Evolutionary conservation across 2,329 filamentous ascomycete genomes (phyloP).

Genomic region (Diaporthe velutina): DNA sequence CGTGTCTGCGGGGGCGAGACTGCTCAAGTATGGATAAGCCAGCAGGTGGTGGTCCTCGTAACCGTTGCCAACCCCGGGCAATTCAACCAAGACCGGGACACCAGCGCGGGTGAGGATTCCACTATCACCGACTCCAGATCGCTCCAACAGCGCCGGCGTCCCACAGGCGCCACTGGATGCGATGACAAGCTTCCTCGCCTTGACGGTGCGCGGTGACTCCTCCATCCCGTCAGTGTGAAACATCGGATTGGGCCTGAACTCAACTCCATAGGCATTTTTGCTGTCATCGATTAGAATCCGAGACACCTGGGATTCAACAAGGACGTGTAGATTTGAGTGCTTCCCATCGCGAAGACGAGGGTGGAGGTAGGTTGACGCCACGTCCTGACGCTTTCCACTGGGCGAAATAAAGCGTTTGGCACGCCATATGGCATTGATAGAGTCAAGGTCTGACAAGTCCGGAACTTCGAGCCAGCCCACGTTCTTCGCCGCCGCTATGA

Average conservation of each 20-base stretch:
- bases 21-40: constrained; percentile 9
- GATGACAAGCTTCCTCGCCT: constrained; percentile 62
- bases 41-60: constrained; percentile 56
- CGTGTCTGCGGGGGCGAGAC: background rate
- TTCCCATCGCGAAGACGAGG: constrained; percentile 60
- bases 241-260: constrained; percentile 58
- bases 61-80: constrained; percentile 65
- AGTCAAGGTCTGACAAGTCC: constrained; percentile 62
- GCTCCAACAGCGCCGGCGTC: constrained; percentile 60
- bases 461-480: constrained; percentile 60
- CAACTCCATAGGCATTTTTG: constrained; percentile 61
- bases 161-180: constrained; percentile 54
- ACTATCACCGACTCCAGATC: constrained; percentile 62
- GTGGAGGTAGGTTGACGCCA: constrained; percentile 63
- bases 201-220: constrained; percentile 50
- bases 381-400: constrained; percentile 65
- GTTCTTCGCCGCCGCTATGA: constrained; percentile 58
- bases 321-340: constrained; percentile 66
- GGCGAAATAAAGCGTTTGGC: constrained; percentile 44
- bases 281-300: constrained; percentile 60
- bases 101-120: constrained; percentile 60
- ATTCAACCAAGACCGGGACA: constrained; percentile 59
- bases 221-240: constrained; percentile 46
- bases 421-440: constrained; percentile 45
- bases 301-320: constrained; percentile 64